phyloP scores from a whole-genome alignment of 257 asterid genomes.

The Nicotiana noctiflora region DNA sequence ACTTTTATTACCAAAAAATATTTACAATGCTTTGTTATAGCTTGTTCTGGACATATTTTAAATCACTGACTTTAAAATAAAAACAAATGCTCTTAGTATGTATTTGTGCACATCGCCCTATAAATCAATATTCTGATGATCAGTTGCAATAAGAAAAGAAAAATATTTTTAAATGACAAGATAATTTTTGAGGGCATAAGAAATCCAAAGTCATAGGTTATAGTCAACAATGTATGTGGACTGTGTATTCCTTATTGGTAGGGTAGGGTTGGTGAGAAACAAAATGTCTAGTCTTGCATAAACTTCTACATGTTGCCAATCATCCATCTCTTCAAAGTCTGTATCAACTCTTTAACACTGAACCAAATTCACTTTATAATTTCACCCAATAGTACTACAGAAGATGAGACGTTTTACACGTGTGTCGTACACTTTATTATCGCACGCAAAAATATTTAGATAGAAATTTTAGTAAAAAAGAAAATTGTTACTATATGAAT shows the following conservation, averaged over 20 bases:
- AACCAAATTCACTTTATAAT: background rate
- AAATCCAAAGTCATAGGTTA: background rate
- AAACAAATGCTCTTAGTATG: no score
- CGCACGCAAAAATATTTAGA: background rate
- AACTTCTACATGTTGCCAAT: background rate
- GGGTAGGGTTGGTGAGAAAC: slow-evolving; percentile 14
- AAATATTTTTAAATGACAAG: background rate
- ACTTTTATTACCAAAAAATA: no score
- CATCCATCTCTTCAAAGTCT: background rate
- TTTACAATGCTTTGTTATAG: no score
- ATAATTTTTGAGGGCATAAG: background rate
- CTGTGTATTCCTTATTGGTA: background rate
- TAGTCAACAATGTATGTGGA: background rate
- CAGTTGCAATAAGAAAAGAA: background rate
- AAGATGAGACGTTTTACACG: background rate
- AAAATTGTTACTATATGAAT: no score
- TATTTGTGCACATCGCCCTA: no score
- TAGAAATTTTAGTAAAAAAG: no score
- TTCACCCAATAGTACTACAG: background rate
- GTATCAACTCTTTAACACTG: background rate
- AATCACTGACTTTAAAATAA: no score
- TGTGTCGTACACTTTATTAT: no score
- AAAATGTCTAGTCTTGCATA: slow-evolving; percentile 1
- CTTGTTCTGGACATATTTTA: no score
- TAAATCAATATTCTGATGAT: background rate